Percentiles rank a stretch among this genome's conserved stretches.
phyloP scores from a whole-genome alignment of 352 stramenopile species.

The Globisporangium spinosum region DNA sequence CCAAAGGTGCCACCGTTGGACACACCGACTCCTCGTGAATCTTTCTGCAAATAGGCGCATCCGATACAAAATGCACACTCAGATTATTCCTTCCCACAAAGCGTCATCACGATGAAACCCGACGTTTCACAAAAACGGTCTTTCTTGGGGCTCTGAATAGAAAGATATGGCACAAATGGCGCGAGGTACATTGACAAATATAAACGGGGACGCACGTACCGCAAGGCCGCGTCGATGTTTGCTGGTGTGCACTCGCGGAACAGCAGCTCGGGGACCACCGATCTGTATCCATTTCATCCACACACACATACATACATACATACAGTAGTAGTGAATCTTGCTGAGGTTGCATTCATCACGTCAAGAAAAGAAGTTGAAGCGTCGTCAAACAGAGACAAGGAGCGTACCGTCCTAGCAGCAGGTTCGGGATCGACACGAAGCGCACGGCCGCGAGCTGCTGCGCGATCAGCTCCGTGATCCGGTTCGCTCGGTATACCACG shows the following conservation, averaged over 20 bases:
- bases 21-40: conserved; percentile 10
- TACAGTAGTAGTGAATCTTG: neutral
- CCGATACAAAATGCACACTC: neutral
- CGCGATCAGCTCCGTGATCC: conserved; percentile 52
- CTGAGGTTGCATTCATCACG: neutral
- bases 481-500: conserved; percentile 70
- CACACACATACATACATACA: neutral
- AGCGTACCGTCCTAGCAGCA: conserved; percentile 50
- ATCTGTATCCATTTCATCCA: conserved; percentile 18
- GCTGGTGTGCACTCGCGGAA: conserved; percentile 49
- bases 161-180: neutral
- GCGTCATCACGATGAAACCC: neutral
- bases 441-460: conserved; percentile 48
- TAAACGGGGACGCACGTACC: neutral
- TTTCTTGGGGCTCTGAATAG: neutral
- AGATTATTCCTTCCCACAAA: neutral
- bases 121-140: no score
- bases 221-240: conserved; percentile 38
- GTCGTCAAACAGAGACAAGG: neutral
- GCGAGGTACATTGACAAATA: neutral
- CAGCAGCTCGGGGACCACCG: conserved; percentile 60
- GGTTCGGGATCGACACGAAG: conserved; percentile 75
- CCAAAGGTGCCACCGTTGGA: conserved; percentile 7
- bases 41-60: conserved; percentile 12
- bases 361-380: neutral